Evolutionary conservation across 352 stramenopile species (phyloP).

Genomic region (Phytophthora litchii): DNA sequence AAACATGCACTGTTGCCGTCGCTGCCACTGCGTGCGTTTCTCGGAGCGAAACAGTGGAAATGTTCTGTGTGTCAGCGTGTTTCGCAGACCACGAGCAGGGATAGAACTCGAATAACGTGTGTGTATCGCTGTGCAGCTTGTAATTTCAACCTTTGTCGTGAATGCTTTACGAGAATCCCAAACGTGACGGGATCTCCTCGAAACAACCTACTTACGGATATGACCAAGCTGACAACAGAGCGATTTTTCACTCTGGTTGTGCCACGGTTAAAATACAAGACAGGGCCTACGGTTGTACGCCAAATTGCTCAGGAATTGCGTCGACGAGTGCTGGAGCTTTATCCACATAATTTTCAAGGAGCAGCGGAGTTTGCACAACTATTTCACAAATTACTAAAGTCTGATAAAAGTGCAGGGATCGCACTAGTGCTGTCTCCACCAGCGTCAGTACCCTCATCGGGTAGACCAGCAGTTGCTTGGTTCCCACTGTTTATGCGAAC

Average conservation of each 20-base stretch:
- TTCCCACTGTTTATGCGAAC: conserved; percentile 50
- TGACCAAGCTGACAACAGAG: conserved; percentile 23
- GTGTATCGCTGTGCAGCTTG: conserved; percentile 63
- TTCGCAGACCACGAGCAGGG: conserved; percentile 22
- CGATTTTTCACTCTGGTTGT: conserved; percentile 52
- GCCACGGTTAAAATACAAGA: conserved; percentile 22
- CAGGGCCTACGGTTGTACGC: conserved; percentile 27
- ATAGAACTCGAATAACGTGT: conserved; percentile 16
- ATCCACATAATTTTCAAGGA: conserved; percentile 52
- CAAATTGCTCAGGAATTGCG: conserved; percentile 56
- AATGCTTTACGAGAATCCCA: conserved; percentile 73
- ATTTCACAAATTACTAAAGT: conserved; percentile 50
- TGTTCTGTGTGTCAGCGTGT: conserved; percentile 49
- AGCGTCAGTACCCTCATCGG: conserved; percentile 18
- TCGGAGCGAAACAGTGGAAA: conserved; percentile 37
- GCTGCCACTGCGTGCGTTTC: conserved; percentile 38
- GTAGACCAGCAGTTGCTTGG: conserved; percentile 35
- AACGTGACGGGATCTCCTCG: conserved; percentile 34
- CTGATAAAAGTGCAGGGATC: conserved; percentile 40
- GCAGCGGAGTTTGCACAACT: conserved; percentile 44
- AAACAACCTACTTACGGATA: conserved; percentile 6
- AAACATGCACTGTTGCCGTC: conserved; percentile 45
- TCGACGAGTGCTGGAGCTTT: conserved; percentile 56
- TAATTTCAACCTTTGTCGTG: conserved; percentile 59
- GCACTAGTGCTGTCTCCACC: conserved; percentile 39